A percentile compares a stretch with the other conserved stretches of the same genome.
These are phyloP conservation scores for Allantophomopsis cytisporea DNA, from an alignment of 2,329 filamentous ascomycete genomes.

Conservation along the genomic window DNA sequence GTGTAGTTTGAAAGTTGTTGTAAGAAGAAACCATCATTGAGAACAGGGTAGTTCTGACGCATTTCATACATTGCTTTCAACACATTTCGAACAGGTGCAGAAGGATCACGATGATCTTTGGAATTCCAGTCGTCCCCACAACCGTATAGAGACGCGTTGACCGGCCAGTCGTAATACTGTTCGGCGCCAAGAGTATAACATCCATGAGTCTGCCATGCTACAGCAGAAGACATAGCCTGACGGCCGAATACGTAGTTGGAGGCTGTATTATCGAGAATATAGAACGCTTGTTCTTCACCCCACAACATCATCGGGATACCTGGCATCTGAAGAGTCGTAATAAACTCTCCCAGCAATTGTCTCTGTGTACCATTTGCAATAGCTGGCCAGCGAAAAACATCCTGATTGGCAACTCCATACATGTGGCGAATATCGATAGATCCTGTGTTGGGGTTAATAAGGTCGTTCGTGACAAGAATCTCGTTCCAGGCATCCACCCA, in stretches of 20 bases:
- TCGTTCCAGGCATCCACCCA: constrained; percentile 37
- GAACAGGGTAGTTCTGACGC: constrained; percentile 36
- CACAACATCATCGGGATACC: constrained; percentile 47
- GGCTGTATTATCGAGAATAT: constrained; percentile 48
- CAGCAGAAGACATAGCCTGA: constrained; percentile 44
- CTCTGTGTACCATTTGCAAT: constrained; percentile 40
- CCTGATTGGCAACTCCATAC: constrained; percentile 48
- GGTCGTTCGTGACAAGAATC: constrained; percentile 41
- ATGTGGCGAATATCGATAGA: constrained; percentile 50
- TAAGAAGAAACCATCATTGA: constrained; percentile 45
- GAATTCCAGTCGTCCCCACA: constrained; percentile 42
- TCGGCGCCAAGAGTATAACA: constrained; percentile 42
- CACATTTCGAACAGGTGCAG: constrained; percentile 43
- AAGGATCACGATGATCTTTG: constrained; percentile 47
- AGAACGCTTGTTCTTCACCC: constrained; percentile 54
- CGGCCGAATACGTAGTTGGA: constrained; percentile 52
- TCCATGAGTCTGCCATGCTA: constrained; percentile 50
- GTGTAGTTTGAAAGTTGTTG: constrained; percentile 42
- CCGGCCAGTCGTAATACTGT: constrained; percentile 43
- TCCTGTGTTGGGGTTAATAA: constrained; percentile 45
- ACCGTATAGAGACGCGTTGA: constrained; percentile 35
- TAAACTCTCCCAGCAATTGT: constrained; percentile 42
- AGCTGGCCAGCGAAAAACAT: constrained; percentile 52
- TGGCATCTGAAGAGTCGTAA: constrained; percentile 44
- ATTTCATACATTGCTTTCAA: constrained; percentile 48